Evolutionary conservation across 2,329 filamentous ascomycete species (phyloP), one percentile per base, ranked within the genome.

Genomic region (Cytospora paraplurivora): DNA sequence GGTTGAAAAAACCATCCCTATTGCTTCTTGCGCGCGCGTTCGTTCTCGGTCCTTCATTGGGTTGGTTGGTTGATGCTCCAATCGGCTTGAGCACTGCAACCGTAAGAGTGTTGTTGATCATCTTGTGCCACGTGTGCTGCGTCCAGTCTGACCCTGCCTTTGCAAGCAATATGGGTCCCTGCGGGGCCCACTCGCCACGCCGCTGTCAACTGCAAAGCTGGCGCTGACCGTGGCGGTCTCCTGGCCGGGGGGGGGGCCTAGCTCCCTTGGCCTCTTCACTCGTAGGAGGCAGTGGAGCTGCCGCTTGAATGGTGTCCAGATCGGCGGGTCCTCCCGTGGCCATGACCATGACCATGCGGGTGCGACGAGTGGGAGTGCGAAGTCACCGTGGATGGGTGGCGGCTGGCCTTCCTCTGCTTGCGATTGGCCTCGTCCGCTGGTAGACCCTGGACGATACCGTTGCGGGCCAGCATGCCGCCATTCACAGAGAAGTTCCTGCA

Each of bases 401-500:
- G 82, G 67, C 82, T 80, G 54, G 68, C 64, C 76, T 82, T 82
- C 69, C 79, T 75, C 65, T 80, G 78, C 69, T 79, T 83, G 72
- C 76, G 76, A 66, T 72, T 77, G 62, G 84, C 77, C 68, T 82
- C 79, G 68, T 81, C 79, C 62, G 81, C 84, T 15, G 86, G 86
- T 44, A 89, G 80, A 56, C 86, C 86, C 76, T 89, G 86, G 67
- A 89, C 85, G 67, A 88, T 87, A 51, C 86, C 86, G 72, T 88
- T 89, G 68, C 86, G 84, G 67, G 86, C 86, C 67, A 88, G 81
- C 92, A 96, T 97, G 74, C 94, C 94, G 71, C 96, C 93, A 75
- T 97, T 97, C 76, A 96, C 91, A 62, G 92, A 96, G 79, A 97
- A 97, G 82, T 97, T 97, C 68, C 93, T 90, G 82, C 94, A 97